Conservation (phyloP, 2,329 filamentous ascomycete genomes). For the Talaromyces verruculosus region DNA sequence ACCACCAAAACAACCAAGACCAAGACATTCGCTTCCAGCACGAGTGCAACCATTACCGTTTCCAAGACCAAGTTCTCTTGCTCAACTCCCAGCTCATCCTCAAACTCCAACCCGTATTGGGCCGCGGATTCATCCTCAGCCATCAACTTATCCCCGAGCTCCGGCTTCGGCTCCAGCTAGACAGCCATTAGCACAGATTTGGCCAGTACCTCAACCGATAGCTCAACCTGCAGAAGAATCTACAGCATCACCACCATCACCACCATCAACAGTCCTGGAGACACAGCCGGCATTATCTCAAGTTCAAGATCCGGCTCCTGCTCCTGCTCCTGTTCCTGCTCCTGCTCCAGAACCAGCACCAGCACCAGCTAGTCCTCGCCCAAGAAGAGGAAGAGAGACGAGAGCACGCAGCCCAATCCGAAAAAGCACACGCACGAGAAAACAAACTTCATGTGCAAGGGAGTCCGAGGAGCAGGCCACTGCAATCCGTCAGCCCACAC, state of each 20-base stretch:
- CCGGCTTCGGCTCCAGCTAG: neutral
- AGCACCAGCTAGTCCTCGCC: neutral
- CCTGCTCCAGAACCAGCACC: neutral
- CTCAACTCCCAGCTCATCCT: neutral
- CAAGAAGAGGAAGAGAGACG: neutral
- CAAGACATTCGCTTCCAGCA: neutral
- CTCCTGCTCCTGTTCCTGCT: neutral
- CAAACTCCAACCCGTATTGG: neutral
- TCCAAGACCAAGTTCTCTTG: neutral
- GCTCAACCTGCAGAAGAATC: neutral
- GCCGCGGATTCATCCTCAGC: neutral
- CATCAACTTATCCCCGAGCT: neutral
- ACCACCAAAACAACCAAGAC: neutral
- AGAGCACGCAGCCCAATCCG: neutral
- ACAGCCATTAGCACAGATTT: neutral
- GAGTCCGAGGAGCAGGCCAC: neutral
- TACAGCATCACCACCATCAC: neutral
- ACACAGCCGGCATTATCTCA: neutral
- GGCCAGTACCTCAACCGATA: neutral
- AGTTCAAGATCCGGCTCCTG: neutral
- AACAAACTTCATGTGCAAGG: neutral
- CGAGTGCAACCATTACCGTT: neutral
- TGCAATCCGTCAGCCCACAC: neutral
- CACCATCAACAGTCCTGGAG: neutral
- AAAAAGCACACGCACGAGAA: neutral